A percentile compares a stretch with the other conserved stretches of the same genome.
Conservation (phyloP, 1,139 yeast species). For the Petasospora fabianii region DNA sequence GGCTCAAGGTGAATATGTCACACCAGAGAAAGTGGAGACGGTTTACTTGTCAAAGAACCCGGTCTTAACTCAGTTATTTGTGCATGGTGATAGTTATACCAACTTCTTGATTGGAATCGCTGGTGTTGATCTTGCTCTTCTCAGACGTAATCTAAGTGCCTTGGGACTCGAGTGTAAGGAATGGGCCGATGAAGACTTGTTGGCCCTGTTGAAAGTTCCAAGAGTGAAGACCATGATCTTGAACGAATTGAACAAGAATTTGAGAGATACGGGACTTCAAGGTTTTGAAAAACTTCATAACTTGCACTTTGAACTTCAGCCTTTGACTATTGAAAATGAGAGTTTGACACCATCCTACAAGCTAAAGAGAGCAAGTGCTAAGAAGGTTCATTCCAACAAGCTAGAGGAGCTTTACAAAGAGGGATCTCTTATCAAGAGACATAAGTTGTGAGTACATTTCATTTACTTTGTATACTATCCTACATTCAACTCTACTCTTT, state of each 20-base stretch:
- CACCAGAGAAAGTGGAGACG: constrained; percentile 73
- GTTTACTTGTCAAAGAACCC: constrained; percentile 42
- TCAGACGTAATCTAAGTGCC: constrained; percentile 18
- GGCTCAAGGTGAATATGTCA: constrained; percentile 79
- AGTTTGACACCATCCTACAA: constrained; percentile 66
- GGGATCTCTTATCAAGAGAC: constrained; percentile 32
- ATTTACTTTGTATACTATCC: neutral
- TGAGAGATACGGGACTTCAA: constrained; percentile 28
- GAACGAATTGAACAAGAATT: constrained; percentile 18
- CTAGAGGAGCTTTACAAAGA: constrained; percentile 51
- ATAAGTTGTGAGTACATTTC: constrained; percentile 5
- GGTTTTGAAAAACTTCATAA: constrained; percentile 59
- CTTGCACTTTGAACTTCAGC: constrained; percentile 50
- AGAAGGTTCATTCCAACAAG: constrained; percentile 39
- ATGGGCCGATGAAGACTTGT: constrained; percentile 23
- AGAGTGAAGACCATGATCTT: constrained; percentile 21
- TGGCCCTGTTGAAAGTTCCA: constrained; percentile 18
- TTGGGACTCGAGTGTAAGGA: constrained; percentile 4
- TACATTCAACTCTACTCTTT: too few relatives aligned
- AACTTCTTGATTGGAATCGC: constrained; percentile 61
- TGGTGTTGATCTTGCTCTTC: constrained; percentile 50
- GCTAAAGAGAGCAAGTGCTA: constrained; percentile 56
- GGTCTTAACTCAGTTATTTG: constrained; percentile 43
- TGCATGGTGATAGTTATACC: constrained; percentile 62
- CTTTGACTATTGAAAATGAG: constrained; percentile 54